phyloP scores from a whole-genome alignment of 805 yeast species.

The Pichia heedii region DNA sequence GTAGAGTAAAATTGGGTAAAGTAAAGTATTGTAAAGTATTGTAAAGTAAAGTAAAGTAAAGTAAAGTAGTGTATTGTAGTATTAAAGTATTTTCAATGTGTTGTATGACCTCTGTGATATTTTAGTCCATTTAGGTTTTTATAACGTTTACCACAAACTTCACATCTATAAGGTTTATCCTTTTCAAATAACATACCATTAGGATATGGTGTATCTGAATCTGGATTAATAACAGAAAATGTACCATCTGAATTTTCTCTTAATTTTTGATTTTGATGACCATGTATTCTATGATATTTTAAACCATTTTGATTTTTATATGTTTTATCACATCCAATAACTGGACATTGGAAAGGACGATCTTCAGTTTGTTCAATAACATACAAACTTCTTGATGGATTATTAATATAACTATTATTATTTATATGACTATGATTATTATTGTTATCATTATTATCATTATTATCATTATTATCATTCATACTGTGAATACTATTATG shows the following conservation, averaged over 20 bases:
- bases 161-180: slow-evolving; percentile 97
- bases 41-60: not conserved
- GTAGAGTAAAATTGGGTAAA: too few species aligned
- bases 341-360: slow-evolving; percentile 96
- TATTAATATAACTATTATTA: slow-evolving; percentile 75
- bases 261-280: slow-evolving; percentile 91
- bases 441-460: slow-evolving; percentile 16
- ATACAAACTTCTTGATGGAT: slow-evolving; percentile 90
- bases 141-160: slow-evolving; percentile 95
- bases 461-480: slow-evolving; percentile 9
- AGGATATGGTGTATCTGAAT: slow-evolving; percentile 76
- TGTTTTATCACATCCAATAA: slow-evolving; percentile 94
- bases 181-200: slow-evolving; percentile 94
- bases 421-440: slow-evolving; percentile 22
- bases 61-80: too few species aligned
- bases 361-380: slow-evolving; percentile 88
- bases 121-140: slow-evolving; percentile 93
- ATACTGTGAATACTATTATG: not conserved
- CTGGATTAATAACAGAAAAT: slow-evolving; percentile 86
- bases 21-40: too few species aligned
- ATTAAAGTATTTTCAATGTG: slow-evolving; percentile 49
- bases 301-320: slow-evolving; percentile 96
- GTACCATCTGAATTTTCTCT: slow-evolving; percentile 91
- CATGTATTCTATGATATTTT: slow-evolving; percentile 91
- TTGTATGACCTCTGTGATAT: slow-evolving; percentile 97